Conservation (phyloP, 257 asterid genomes). For the Galeopsis tetrahit region DNA sequence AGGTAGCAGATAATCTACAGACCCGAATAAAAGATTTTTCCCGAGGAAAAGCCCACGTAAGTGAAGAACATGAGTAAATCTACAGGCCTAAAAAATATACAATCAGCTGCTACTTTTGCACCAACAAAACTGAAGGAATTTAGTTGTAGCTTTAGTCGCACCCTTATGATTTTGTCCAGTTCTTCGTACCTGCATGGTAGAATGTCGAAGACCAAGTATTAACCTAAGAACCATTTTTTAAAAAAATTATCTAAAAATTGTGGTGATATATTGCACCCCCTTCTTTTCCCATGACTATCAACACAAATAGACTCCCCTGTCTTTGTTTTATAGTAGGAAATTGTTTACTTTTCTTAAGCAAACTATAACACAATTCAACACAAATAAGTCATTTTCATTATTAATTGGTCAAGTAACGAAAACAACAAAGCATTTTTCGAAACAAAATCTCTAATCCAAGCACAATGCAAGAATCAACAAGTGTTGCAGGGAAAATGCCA, state of each 20-base stretch:
- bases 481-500: conserved; percentile 12
- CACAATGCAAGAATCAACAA: not conserved
- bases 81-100: conserved; percentile 76
- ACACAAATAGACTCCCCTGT: conserved; percentile 9
- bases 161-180: conserved; percentile 67
- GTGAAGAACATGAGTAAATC: conserved; percentile 78
- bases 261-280: conserved; percentile 18
- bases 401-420: conserved; percentile 14
- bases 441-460: conserved; percentile 14
- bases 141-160: conserved; percentile 60
- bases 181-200: conserved; percentile 67
- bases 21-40: conserved; percentile 63
- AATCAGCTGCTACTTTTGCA: conserved; percentile 78
- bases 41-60: conserved; percentile 84
- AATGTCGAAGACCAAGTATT: conserved; percentile 13
- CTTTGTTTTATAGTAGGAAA: too few species aligned
- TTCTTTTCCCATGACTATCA: conserved; percentile 4
- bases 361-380: conserved; percentile 3
- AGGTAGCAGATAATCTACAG: too few species aligned
- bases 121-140: conserved; percentile 73
- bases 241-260: too few species aligned
- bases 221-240: not conserved
- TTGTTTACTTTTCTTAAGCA: conserved; percentile 13
- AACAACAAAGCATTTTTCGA: not conserved
- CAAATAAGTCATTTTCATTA: conserved; percentile 12